Evolutionary conservation across 768 basidiomycete genomes (phyloP).

Genomic region (Xanthoconium purpureum): DNA sequence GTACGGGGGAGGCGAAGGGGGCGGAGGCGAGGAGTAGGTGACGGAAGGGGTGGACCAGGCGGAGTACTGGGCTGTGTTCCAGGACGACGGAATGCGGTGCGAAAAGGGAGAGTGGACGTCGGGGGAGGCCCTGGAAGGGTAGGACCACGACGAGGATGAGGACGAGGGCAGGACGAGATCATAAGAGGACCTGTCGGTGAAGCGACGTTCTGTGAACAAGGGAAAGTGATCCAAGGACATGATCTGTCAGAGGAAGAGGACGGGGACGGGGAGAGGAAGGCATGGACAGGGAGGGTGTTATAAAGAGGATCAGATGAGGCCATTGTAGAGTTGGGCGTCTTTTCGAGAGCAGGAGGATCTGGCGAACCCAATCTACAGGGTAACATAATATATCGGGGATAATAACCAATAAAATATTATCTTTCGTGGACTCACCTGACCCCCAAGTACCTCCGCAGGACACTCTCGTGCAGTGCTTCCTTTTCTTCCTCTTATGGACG

Average conservation of each 20-base stretch:
- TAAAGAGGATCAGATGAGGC: slow-evolving; percentile 30
- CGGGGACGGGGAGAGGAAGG: not conserved
- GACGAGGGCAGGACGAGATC: slow-evolving; percentile 21
- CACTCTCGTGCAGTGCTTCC: not conserved
- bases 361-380: slow-evolving; percentile 23
- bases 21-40: slow-evolving; percentile 21
- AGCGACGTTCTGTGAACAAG: slow-evolving; percentile 32
- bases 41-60: slow-evolving; percentile 15
- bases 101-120: slow-evolving; percentile 14
- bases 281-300: slow-evolving; percentile 19
- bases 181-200: slow-evolving; percentile 25
- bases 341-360: slow-evolving; percentile 9
- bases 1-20: slow-evolving; percentile 24
- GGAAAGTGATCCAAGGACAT: slow-evolving; percentile 36
- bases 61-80: slow-evolving; percentile 20
- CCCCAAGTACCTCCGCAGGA: slow-evolving; percentile 8
- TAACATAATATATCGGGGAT: not conserved
- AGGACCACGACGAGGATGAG: slow-evolving; percentile 28
- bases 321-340: not conserved
- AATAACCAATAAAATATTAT: not conserved
- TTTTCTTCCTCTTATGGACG: slow-evolving; percentile 11
- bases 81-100: slow-evolving; percentile 16
- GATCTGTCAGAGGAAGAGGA: not conserved
- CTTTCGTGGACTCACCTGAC: slow-evolving; percentile 1
- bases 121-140: slow-evolving; percentile 22